Base-by-base conservation (phyloP, 2,329 filamentous ascomycete species). In the Diaporthe sp. region DNA sequence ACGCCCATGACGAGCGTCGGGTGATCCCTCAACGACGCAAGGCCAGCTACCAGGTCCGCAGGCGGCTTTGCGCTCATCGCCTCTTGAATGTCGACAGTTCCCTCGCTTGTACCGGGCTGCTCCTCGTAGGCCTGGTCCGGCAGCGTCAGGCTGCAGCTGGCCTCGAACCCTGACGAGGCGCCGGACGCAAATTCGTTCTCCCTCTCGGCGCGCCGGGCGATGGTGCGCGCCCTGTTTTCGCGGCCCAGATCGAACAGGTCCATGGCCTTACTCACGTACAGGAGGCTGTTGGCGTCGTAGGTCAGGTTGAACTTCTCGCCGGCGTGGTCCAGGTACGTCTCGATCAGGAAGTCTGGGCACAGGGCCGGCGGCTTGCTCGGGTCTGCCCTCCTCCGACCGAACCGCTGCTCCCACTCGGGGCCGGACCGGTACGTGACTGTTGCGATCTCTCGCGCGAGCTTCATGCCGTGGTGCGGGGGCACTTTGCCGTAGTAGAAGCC, bases 211-310 rank as follows among this genome's bases (percentile, higher is more conserved):
- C 96, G 88, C 39, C 95, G 90, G 44, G 87, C 81, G 28, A 87
- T 87, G 2, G 94, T 91, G 28, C 89, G 91, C 4, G 86, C 84
- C 82, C 96, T 94, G 81, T 93, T 92, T 55, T 91, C 89, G 65
- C 87, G 87, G 34, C 97, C 95, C 0, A 99, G 90, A 81, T 99
- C 97, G 83, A 99, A 99, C 17, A 99, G 88, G 82, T 99, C 97
- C 97, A 99, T 99, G 7, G 97, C 97, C 85, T 99, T 99, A 83
- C 95, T 98, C 74, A 99, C 95, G 83, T 99, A 99, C 3, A 99
- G 88, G 53, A 98, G 86, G 81, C 95, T 98, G 85, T 99, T 99
- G 37, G 97, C 92, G 81, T 99, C 97, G 82, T 98, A 98, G 78
- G 97, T 96, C 37, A 99, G 89, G 82, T 95, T 98, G 88, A 98